Base-by-base conservation (phyloP, 306 rosid species). In the Arachis stenosperma region DNA sequence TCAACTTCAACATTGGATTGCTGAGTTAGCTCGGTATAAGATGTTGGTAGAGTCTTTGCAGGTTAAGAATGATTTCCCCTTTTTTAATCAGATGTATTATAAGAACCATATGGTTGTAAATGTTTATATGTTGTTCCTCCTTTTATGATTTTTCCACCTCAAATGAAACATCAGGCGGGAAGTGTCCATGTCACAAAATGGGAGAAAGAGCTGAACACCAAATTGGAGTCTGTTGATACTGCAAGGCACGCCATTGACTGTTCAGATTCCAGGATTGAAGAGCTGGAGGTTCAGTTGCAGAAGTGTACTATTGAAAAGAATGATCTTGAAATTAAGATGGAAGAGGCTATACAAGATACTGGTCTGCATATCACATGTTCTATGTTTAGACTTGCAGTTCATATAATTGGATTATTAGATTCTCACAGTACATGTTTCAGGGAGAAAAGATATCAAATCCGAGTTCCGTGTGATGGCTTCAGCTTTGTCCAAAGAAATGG, bases 401-500 rank as follows among this genome's bases (percentile, higher is more conserved):
- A 41, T 54, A 74, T 69, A 78, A 46, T 60, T 64, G 59, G 60
- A 79, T 76, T 77, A 64, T 51, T 78, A 72, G 81, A 82, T 84
- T 82, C 75, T 73, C 53, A 81, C 70, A 10, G 3, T 74, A 6
- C 39, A 37, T 81, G 54, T 80, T 86, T 79, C 88, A 94, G 99
- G 95, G 78, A 91, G 99, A 81, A 90, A 88, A 72, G 99, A 91
- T 69, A 84, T 94, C 47, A 94, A 87, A 79, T 88, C 89, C 4
- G 99, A 94, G 85, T 94, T 94, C 76, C 91, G 30, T 69, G 96
- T 94, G 73, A 94, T 94, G 99, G 86, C 92, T 30, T 89, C 93
- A 40, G 92, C 97, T 17, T 84, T 94, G 84, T 86, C 97, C 71
- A 94, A 88, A 76, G 99, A 94, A 87, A 88, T 94, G 96, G 92